These are phyloP conservation scores for Raphanus raphanistrum DNA, from an alignment of 345 rosid species.

Conservation along the genomic window DNA sequence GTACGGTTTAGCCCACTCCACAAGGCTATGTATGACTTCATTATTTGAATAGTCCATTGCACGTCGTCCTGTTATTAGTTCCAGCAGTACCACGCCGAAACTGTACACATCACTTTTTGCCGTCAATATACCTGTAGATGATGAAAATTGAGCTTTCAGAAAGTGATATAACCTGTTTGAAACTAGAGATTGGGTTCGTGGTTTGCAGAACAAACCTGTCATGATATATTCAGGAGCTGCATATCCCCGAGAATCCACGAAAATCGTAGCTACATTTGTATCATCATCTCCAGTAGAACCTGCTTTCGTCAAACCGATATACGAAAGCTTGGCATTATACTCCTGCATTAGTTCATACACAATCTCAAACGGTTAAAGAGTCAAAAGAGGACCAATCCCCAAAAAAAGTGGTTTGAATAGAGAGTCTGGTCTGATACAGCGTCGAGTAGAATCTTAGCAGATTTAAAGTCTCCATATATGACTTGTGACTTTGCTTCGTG, in stretches of 20 bases:
- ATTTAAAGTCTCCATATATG: conserved; percentile 91
- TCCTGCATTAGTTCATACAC: conserved; percentile 49
- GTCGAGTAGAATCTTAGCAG: conserved; percentile 90
- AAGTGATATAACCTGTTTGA: neutral
- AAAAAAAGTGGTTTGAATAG: conserved; percentile 1
- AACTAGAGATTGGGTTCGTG: too few species aligned
- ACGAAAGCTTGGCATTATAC: conserved; percentile 90
- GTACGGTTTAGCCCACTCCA: conserved; percentile 79
- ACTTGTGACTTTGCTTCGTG: conserved; percentile 93
- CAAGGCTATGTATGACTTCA: conserved; percentile 60
- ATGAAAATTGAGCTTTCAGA: conserved; percentile 25
- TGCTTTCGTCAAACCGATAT: conserved; percentile 96
- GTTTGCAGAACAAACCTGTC: conserved; percentile 57
- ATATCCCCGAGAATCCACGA: conserved; percentile 90
- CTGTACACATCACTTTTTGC: conserved; percentile 71
- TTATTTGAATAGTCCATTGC: conserved; percentile 52
- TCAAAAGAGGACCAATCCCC: neutral
- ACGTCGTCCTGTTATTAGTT: conserved; percentile 59
- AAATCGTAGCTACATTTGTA: conserved; percentile 91
- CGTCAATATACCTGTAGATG: conserved; percentile 54
- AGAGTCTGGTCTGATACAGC: conserved; percentile 45
- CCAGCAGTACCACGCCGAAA: conserved; percentile 70
- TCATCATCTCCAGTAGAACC: conserved; percentile 84
- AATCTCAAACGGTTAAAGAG: neutral
- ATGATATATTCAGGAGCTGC: conserved; percentile 98